Evolutionary conservation across 1,284 basidiomycete species (phyloP).

Genomic region (Trametes sp.): DNA sequence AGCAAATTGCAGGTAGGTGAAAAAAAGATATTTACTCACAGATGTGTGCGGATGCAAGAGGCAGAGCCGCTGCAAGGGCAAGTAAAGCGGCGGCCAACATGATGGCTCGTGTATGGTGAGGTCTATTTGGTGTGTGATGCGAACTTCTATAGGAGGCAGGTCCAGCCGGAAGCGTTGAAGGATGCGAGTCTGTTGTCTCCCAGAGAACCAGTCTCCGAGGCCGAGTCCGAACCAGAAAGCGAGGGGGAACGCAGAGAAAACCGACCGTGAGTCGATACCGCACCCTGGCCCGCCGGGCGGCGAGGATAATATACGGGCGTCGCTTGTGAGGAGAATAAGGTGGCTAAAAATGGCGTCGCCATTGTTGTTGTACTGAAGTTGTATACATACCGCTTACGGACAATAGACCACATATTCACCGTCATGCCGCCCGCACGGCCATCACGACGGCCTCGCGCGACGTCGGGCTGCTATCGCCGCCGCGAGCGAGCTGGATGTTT

Average conservation of each 20-base stretch:
- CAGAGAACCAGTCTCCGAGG: conserved; percentile 27
- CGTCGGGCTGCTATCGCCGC: not conserved
- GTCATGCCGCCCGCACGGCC: not conserved
- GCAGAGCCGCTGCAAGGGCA: conserved; percentile 17
- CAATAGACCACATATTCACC: conserved; percentile 19
- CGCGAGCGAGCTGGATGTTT: conserved; percentile 6
- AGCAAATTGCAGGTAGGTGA: not conserved
- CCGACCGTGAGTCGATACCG: conserved; percentile 23
- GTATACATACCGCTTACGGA: conserved; percentile 14
- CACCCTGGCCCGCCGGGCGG: not conserved
- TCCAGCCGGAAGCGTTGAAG: conserved; percentile 17
- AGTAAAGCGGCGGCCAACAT: conserved; percentile 22
- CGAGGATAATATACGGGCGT: conserved; percentile 24
- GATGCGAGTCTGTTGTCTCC: not conserved
- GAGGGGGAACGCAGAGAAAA: conserved; percentile 10
- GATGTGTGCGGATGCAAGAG: conserved; percentile 27
- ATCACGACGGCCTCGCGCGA: not conserved
- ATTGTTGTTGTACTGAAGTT: conserved; percentile 23
- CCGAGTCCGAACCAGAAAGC: conserved; percentile 3
- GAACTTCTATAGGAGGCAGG: conserved; percentile 9
- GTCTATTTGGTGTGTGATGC: conserved; percentile 5
- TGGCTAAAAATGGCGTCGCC: conserved; percentile 15
- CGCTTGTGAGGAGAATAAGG: conserved; percentile 23
- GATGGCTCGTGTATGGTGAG: conserved; percentile 1
- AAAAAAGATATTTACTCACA: conserved; percentile 17